phyloP scores from a whole-genome alignment of 2,329 filamentous ascomycete species.

The Calonectria pseudoturangicola region DNA sequence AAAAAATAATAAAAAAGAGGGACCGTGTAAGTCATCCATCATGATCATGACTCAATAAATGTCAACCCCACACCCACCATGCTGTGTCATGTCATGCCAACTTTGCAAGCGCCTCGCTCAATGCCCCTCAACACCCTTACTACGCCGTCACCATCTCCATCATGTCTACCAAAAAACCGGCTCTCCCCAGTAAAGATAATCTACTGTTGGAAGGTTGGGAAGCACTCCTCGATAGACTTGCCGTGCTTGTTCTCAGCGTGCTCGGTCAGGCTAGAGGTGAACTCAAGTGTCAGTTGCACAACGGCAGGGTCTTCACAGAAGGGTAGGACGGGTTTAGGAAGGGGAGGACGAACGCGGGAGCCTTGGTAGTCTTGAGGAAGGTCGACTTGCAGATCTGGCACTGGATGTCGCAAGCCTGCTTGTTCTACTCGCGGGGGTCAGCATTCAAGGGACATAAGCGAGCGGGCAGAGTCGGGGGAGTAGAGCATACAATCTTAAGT shows the following conservation, averaged over 20 bases:
- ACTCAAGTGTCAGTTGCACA: constrained; percentile 40
- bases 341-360: constrained; percentile 74
- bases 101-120: constrained; percentile 37
- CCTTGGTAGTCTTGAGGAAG: constrained; percentile 86
- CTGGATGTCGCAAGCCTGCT: constrained; percentile 84
- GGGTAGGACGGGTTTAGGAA: constrained; percentile 4
- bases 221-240: constrained; percentile 83
- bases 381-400: constrained; percentile 86
- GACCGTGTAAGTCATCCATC: constrained; percentile 37
- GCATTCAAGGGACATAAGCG: constrained; percentile 14
- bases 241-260: constrained; percentile 86
- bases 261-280: constrained; percentile 73
- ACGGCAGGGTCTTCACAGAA: background rate
- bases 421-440: constrained; percentile 72
- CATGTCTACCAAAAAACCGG: constrained; percentile 17
- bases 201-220: constrained; percentile 69
- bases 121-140: constrained; percentile 15
- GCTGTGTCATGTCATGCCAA: constrained; percentile 18
- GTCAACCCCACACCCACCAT: constrained; percentile 30
- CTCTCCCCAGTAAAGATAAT: background rate
- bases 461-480: background rate
- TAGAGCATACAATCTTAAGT: constrained; percentile 76
- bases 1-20: background rate
- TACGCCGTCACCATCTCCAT: constrained; percentile 37
- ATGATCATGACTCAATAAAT: constrained; percentile 36